Evolutionary conservation across 2,329 filamentous ascomycete species (phyloP), one percentile per base, ranked within the genome.

Genomic region (Cladosporium sp.): DNA sequence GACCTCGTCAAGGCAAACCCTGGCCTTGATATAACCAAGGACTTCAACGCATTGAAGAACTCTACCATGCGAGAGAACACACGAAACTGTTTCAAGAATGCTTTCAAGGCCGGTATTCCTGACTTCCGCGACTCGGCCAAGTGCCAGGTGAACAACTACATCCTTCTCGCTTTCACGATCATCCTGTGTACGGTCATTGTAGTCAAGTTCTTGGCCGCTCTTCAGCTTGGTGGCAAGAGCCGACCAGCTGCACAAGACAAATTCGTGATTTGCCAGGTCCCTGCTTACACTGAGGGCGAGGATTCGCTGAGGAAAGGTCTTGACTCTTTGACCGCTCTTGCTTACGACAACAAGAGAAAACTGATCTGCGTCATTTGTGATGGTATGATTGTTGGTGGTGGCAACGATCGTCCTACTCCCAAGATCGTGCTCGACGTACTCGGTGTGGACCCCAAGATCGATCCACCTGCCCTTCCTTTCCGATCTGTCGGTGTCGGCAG

Each of bases 291-390:
- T 0, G 94, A 99, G 78, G 94, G 91, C 66, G 94, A 99, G 78
- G 94, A 99, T 67, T 93, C 92, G 3, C 79, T 99, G 8, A 83
- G 94, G 56, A 95, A 96, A 70, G 93, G 91, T 53, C 81, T 99
- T 2, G 94, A 99, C 71, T 97, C 94, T 1, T 81, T 97, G 59
- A 97, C 94, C 15, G 91, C 92, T 12, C 82, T 99, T 15, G 88
- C 96, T 65, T 99, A 99, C 67, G 94, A 99, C 75, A 97, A 99
- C 76, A 99, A 99, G 79, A 83, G 94, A 62, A 99, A 99, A 77
- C 84, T 99, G 24, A 93, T 99, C 64, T 94, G 88, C 67, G 90
- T 99, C 60, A 90, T 99, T 65, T 99, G 94, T 70, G 94, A 99
- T 68, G 94, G 94, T 76, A 90, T 97, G 80, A 95, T 97, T 72